phyloP scores from a whole-genome alignment of 495 filamentous ascomycete species.

The Penicillium bialowiezense region DNA sequence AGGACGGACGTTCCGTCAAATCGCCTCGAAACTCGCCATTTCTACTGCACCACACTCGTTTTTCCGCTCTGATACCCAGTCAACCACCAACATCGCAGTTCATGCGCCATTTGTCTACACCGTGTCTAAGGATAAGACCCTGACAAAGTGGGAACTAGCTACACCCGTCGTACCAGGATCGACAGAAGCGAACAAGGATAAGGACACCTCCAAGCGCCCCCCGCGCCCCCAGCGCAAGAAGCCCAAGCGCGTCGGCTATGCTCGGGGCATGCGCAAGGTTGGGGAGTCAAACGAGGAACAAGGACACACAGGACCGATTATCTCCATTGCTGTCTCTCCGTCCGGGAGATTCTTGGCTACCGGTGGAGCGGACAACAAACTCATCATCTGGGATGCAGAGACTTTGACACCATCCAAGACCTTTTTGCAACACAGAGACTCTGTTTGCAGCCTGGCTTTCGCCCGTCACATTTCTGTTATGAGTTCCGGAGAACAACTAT shows the following conservation, averaged over 20 bases:
- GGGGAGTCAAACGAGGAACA: slow-evolving; percentile 60
- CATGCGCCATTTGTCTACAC: slow-evolving; percentile 80
- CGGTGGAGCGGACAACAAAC: slow-evolving; percentile 73
- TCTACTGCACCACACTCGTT: slow-evolving; percentile 58
- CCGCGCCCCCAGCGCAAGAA: slow-evolving; percentile 62
- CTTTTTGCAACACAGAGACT: slow-evolving; percentile 88
- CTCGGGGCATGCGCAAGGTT: slow-evolving; percentile 61
- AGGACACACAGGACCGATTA: slow-evolving; percentile 72
- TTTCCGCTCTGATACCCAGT: slow-evolving; percentile 71
- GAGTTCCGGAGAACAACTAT: slow-evolving; percentile 73
- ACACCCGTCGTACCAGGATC: slow-evolving; percentile 31
- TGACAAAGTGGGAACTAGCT: slow-evolving; percentile 84
- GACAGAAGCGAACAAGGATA: slow-evolving; percentile 42
- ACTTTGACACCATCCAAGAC: slow-evolving; percentile 74
- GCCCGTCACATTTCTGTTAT: slow-evolving; percentile 66
- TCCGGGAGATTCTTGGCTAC: slow-evolving; percentile 90
- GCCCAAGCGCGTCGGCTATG: slow-evolving; percentile 68
- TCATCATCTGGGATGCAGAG: slow-evolving; percentile 83
- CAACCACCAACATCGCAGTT: slow-evolving; percentile 76
- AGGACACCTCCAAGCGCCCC: slow-evolving; percentile 59
- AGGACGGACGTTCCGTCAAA: slow-evolving; percentile 77
- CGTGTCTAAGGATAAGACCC: slow-evolving; percentile 75
- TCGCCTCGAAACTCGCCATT: slow-evolving; percentile 69
- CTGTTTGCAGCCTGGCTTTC: slow-evolving; percentile 81
- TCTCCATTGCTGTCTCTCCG: slow-evolving; percentile 80